These are phyloP conservation scores for Solanum gracilifrons DNA, from an alignment of 257 asterid species.

Conservation along the genomic window DNA sequence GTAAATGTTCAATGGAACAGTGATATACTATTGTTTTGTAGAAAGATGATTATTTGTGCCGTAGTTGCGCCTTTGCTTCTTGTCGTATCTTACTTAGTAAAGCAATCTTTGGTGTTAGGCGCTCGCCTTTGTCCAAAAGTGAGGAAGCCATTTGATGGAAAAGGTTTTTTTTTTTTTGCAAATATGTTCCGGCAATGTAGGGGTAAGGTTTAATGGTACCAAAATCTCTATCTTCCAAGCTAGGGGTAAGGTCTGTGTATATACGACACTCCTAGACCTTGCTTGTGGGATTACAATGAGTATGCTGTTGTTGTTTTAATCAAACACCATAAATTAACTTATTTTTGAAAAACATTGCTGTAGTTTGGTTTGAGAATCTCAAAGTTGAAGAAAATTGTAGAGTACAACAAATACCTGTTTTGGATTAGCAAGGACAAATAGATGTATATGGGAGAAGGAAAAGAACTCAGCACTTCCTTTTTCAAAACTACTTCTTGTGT, in stretches of 20 bases:
- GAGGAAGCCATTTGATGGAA: not conserved
- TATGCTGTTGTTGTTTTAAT: no score
- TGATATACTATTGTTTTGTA: not conserved
- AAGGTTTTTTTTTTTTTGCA: not conserved
- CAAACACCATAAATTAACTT: not conserved
- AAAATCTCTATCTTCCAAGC: not conserved
- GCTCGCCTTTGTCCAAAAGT: not conserved
- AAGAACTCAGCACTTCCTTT: not conserved
- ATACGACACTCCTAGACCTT: no score
- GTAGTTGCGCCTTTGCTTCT: not conserved
- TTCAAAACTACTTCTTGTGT: not conserved
- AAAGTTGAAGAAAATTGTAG: not conserved
- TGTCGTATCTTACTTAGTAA: not conserved
- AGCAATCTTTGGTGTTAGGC: not conserved
- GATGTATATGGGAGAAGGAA: not conserved
- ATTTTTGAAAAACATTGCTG: not conserved
- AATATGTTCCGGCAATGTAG: not conserved
- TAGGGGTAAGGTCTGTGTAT: no score
- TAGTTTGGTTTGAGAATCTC: not conserved
- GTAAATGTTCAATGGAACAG: not conserved
- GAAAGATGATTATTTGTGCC: not conserved
- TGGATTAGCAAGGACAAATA: not conserved
- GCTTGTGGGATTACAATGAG: not conserved
- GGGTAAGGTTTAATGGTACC: not conserved
- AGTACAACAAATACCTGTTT: not conserved